Base-by-base conservation (phyloP, 768 basidiomycete species). In the Macrolepiota albuminosa region DNA sequence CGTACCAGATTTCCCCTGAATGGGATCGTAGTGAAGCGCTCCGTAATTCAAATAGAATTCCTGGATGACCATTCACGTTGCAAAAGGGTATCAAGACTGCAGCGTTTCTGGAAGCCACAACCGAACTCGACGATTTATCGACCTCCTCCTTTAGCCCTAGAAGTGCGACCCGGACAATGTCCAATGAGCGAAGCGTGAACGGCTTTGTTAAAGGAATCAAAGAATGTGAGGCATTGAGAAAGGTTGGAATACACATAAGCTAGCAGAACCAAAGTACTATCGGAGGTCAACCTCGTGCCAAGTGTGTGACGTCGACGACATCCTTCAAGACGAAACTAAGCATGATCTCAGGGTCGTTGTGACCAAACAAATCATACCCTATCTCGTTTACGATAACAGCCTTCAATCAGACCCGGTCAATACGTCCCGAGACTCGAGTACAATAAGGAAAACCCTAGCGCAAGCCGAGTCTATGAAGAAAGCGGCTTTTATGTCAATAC, bases 1-100 rank as follows among this genome's bases (percentile, higher is more conserved):
- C 66, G 57, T 67, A 89, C 91, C 91, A 91, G 37, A 92, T 84
- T 76, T 92, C 89, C n/a, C 91, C 90, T 0, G 89, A 86, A 71
- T 92, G 91, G 34, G 77, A 80, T 64, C 89, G 77, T 54, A 88
- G 71, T 43, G 81, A 71, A 65, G 84, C 83, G 16, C 83, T 83
- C 63, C 91, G 79, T 36, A 92, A 82, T 70, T 92, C 87, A 16
- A 91, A 78, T 50, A 93, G 69, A 21, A 93, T 79, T 7, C 89
- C 85, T 0, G 91, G 87, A 14, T 75, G 74, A 54, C 78, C 77
- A 36, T 80, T 74, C 21, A 92, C 85, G 66, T 93, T 92, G 72
- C 90, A 92, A 54, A 92, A 75, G 0, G 89, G 89, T 63, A 93
- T 82, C 54, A 92, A 74, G 29, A 93, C 86, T 4, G 88, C 87